Evolutionary conservation across 441 rosid species (phyloP).

Genomic region (Gossypium gossypioides): DNA sequence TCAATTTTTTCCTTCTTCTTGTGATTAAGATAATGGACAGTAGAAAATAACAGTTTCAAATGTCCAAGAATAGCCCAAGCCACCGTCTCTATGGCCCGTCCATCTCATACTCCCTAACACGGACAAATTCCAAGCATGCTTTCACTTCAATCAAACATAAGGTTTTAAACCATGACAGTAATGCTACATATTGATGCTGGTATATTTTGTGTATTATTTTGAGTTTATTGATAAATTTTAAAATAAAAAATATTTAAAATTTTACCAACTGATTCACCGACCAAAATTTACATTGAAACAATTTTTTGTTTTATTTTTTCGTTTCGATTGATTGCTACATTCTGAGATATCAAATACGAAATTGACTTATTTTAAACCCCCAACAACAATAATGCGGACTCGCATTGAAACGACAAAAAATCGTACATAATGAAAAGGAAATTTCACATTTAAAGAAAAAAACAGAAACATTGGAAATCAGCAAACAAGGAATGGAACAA

Average conservation of each 20-base stretch:
- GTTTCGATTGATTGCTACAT: too few species aligned
- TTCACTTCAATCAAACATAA: neutral
- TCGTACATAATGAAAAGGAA: neutral
- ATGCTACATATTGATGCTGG: too few species aligned
- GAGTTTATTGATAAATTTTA: too few species aligned
- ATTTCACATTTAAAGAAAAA: neutral
- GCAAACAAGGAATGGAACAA: neutral
- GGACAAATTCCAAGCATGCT: neutral
- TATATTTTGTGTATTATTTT: too few species aligned
- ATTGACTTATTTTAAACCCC: too few species aligned
- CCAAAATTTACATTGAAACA: too few species aligned
- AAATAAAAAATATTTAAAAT: too few species aligned
- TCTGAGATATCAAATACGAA: too few species aligned
- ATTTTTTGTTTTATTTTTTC: too few species aligned
- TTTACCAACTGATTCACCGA: too few species aligned
- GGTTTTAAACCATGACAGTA: too few species aligned
- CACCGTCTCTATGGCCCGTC: neutral
- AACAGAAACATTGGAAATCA: neutral
- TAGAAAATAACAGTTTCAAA: neutral
- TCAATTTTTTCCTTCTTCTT: neutral
- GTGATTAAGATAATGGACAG: neutral
- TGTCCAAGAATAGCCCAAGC: neutral
- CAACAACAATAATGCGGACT: neutral
- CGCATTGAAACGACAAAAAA: neutral
- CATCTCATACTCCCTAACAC: neutral